A percentile compares a stretch with the other conserved stretches of the same genome.
phyloP scores from a whole-genome alignment of 1,284 basidiomycete genomes.

The Ustilago sp. region DNA sequence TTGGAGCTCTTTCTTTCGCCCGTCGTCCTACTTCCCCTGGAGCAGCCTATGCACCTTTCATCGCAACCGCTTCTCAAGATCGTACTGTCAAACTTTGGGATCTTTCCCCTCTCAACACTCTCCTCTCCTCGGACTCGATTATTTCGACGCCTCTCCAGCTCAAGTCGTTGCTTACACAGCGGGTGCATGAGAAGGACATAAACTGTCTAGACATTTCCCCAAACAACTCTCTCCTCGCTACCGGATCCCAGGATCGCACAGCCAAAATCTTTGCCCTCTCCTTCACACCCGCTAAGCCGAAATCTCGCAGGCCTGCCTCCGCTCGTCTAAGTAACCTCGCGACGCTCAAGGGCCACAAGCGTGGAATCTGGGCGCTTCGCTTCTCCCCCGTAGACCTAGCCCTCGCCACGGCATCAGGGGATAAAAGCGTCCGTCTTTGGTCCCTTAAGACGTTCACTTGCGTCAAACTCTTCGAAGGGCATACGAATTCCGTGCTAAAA shows the following conservation, averaged over 20 bases:
- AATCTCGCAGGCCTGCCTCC: slow-evolving; percentile 55
- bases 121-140: slow-evolving; percentile 13
- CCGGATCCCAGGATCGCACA: slow-evolving; percentile 94
- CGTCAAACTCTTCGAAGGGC: slow-evolving; percentile 74
- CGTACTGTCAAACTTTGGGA: slow-evolving; percentile 99
- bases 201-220: slow-evolving; percentile 94
- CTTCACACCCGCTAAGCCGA: slow-evolving; percentile 71
- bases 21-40: slow-evolving; percentile 28
- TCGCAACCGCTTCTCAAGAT: slow-evolving; percentile 94
- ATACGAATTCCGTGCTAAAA: slow-evolving; percentile 94
- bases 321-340: slow-evolving; percentile 78
- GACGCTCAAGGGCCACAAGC: slow-evolving; percentile 92
- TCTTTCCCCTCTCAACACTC: slow-evolving; percentile 55
- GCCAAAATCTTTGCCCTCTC: slow-evolving; percentile 88
- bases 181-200: slow-evolving; percentile 98
- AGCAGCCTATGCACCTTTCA: slow-evolving; percentile 56
- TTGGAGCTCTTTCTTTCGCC: slow-evolving; percentile 85
- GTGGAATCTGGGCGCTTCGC: slow-evolving; percentile 93
- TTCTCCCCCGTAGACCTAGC: slow-evolving; percentile 87
- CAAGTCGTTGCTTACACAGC: slow-evolving; percentile 85
- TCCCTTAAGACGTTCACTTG: slow-evolving; percentile 75
- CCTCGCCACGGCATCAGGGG: slow-evolving; percentile 91
- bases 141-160: slow-evolving; percentile 70
- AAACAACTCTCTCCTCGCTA: slow-evolving; percentile 87
- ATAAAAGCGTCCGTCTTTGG: slow-evolving; percentile 95